Evolutionary conservation across 257 asterid species (phyloP), one percentile per base, ranked within the genome.

Genomic region (Solanum chiquidenum): DNA sequence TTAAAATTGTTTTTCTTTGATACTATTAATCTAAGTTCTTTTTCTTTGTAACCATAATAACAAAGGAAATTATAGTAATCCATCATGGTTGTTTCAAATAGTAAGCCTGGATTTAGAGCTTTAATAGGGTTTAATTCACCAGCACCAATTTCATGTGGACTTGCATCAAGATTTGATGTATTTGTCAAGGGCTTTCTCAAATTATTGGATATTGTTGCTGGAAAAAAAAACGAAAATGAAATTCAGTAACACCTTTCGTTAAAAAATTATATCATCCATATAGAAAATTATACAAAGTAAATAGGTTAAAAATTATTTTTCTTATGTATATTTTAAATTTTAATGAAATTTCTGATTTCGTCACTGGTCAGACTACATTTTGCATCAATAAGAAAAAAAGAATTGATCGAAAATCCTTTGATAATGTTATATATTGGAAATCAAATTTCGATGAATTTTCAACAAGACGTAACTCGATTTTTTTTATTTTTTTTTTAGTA

Each of bases 71-170:
- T 27, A n/a, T 92, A 90, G 89, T 94, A 92, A 66, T 95, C 98
- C 8, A 74, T 35, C 27, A 29, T 90, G 29, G 87, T 91, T n/a
- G 96, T 95, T 88, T 95, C 95, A 75, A 93, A 91, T 62, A 91
- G 93, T 84, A 95, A 55, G 84, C 96, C 97, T 1, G 97, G 98
- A 73, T 94, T 92, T 4, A 93, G 96, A 23, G 98, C 98, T 88
- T 87, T 92, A 14, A 87, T 75, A n/a, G 95, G 98, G 21, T 75
- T 87, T 31, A 95, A 91, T 87, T 95, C 95, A 3, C 98, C 98
- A 1, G 77, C 93, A 18, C 98, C 98, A 1, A 87, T 89, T 86
- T 95, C 91, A 75, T 94, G 98, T 12, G 95, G 95, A 86, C 88
- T 91, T 13, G 95, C 90, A 4, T 85, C 20, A 21, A 42, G 21